phyloP scores from a whole-genome alignment of 73 alveolate species.

The Effrenium voratum region DNA sequence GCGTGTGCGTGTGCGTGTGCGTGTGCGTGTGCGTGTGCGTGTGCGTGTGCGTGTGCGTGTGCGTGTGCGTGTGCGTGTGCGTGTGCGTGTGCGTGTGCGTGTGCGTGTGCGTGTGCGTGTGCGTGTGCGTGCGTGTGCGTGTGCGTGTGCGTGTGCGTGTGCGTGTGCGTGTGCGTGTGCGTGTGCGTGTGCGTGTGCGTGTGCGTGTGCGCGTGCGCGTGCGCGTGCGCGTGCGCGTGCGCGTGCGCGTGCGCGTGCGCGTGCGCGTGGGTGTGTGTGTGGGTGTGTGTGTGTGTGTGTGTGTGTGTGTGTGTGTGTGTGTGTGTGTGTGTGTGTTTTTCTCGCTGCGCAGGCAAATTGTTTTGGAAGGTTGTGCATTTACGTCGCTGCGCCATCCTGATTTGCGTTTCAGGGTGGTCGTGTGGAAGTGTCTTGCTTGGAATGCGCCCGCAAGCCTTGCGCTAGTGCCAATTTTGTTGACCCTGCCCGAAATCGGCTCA shows the following conservation, averaged over 20 bases:
- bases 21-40: neutral
- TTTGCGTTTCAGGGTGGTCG: too few species aligned
- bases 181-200: neutral
- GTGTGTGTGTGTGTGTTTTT: too few species aligned
- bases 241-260: neutral
- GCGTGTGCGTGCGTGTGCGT: neutral
- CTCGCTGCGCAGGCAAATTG: too few species aligned
- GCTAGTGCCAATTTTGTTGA: too few species aligned
- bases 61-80: neutral
- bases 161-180: neutral
- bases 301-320: neutral
- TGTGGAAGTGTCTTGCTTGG: too few species aligned
- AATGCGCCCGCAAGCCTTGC: too few species aligned
- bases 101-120: constrained; percentile 1
- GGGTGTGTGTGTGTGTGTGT: too few species aligned
- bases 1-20: neutral
- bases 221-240: neutral
- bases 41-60: neutral
- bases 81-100: neutral
- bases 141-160: neutral
- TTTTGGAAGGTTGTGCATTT: too few species aligned
- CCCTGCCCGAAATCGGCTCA: too few species aligned
- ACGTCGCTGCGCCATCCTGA: too few species aligned
- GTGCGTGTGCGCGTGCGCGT: neutral
- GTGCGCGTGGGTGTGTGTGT: too few species aligned